These are phyloP conservation scores for Mikania micrantha DNA, from an alignment of 129 eudicot species.

Conservation along the genomic window DNA sequence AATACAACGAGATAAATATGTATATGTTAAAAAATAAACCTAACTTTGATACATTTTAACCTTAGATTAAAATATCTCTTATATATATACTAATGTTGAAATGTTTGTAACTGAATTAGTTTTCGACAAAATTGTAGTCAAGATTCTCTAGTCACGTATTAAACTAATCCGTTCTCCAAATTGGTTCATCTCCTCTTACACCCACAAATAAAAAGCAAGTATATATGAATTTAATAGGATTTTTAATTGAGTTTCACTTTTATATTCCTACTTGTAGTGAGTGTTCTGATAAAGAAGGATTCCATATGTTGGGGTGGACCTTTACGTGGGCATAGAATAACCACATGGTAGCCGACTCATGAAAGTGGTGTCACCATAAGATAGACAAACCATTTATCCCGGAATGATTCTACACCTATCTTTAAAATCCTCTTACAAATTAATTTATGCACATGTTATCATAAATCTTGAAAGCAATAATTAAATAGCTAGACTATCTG, in stretches of 20 bases:
- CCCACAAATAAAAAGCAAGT: background rate
- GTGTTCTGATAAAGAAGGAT: conserved; percentile 29
- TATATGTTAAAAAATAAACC: too few relatives aligned
- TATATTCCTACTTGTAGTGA: background rate
- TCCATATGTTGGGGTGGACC: conserved; percentile 29
- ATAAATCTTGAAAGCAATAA: too few relatives aligned
- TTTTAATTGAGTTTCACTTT: background rate
- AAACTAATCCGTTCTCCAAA: background rate
- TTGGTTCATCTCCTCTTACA: background rate
- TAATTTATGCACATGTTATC: too few relatives aligned
- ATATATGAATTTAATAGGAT: background rate
- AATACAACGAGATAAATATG: too few relatives aligned
- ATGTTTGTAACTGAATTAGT: too few relatives aligned
- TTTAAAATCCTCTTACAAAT: background rate
- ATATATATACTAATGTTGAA: too few relatives aligned
- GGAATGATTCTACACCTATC: background rate
- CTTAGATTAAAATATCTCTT: too few relatives aligned
- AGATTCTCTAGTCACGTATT: background rate
- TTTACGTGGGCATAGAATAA: background rate
- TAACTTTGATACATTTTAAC: too few relatives aligned
- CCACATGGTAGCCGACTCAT: conserved; percentile 5
- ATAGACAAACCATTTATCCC: conserved; percentile 20
- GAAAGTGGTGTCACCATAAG: conserved; percentile 24
- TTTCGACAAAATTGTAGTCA: background rate
- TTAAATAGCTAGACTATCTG: too few relatives aligned